These are phyloP conservation scores for Saccharomycopsis babjevae DNA, from an alignment of 805 yeast species.

Conservation along the genomic window DNA sequence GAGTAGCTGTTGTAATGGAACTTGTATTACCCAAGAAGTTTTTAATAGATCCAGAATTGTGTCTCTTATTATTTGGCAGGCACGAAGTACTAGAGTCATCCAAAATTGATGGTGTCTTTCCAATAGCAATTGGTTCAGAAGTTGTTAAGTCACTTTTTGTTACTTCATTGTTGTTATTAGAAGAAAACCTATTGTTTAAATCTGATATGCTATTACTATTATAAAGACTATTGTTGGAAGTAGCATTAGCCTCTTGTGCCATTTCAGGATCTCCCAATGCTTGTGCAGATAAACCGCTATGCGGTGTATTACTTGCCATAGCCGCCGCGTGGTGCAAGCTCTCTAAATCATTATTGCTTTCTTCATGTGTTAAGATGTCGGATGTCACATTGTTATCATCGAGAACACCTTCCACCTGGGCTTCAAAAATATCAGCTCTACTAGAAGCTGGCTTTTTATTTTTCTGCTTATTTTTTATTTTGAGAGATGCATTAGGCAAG, in stretches of 20 bases:
- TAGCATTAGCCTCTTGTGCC: background rate
- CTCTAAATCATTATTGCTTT: background rate
- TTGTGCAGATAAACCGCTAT: background rate
- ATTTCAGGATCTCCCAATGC: background rate
- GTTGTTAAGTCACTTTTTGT: background rate
- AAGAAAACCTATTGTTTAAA: background rate
- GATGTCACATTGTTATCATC: slow-evolving; percentile 7
- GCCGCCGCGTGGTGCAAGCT: background rate
- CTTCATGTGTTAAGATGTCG: background rate
- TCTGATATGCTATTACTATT: background rate
- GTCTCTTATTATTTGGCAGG: background rate
- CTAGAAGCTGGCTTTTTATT: slow-evolving; percentile 45
- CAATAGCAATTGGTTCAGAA: background rate
- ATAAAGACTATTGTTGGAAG: background rate
- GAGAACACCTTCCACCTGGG: slow-evolving; percentile 82
- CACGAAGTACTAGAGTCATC: background rate
- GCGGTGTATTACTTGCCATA: background rate
- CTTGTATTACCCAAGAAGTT: background rate
- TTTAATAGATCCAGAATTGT: background rate
- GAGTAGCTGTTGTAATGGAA: background rate
- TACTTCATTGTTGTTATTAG: background rate
- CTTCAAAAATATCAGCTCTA: slow-evolving; percentile 89
- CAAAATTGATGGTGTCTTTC: background rate
- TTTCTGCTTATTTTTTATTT: slow-evolving; percentile 8
- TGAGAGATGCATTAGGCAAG: background rate